These are phyloP conservation scores for Aurinia saxatilis DNA, from an alignment of 345 rosid species.

Conservation along the genomic window DNA sequence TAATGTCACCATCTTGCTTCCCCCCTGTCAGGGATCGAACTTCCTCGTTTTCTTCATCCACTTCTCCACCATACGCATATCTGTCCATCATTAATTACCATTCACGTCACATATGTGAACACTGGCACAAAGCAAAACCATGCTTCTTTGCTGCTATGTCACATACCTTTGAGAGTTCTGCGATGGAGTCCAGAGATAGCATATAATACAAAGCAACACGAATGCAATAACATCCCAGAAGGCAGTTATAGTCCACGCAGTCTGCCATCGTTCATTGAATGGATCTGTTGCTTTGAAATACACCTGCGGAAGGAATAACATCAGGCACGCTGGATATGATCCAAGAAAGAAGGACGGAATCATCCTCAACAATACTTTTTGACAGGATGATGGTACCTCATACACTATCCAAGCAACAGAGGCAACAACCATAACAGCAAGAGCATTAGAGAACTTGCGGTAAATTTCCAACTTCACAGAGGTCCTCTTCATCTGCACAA, in stretches of 20 bases:
- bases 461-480: constrained; percentile 83
- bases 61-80: constrained; percentile 76
- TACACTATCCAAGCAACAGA: constrained; percentile 88
- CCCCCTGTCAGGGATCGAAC: constrained; percentile 59
- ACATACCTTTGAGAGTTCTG: constrained; percentile 80
- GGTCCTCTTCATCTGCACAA: constrained; percentile 62
- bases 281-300: constrained; percentile 98
- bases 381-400: constrained; percentile 50
- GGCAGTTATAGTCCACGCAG: constrained; percentile 93
- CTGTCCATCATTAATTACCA: constrained; percentile 33
- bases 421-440: constrained; percentile 70
- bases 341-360: background rate
- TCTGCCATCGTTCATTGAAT: constrained; percentile 82
- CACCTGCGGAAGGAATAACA: constrained; percentile 43
- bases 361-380: background rate
- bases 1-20: constrained; percentile 56
- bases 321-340: constrained; percentile 1
- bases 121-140: constrained; percentile 4
- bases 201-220: constrained; percentile 67
- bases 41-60: constrained; percentile 60
- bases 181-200: constrained; percentile 96
- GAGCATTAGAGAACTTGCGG: constrained; percentile 91
- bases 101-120: background rate
- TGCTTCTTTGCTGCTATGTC: constrained; percentile 1
- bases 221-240: constrained; percentile 90